Evolutionary conservation across 768 basidiomycete genomes (phyloP).

Genomic region (Hypholoma fasciculare): DNA sequence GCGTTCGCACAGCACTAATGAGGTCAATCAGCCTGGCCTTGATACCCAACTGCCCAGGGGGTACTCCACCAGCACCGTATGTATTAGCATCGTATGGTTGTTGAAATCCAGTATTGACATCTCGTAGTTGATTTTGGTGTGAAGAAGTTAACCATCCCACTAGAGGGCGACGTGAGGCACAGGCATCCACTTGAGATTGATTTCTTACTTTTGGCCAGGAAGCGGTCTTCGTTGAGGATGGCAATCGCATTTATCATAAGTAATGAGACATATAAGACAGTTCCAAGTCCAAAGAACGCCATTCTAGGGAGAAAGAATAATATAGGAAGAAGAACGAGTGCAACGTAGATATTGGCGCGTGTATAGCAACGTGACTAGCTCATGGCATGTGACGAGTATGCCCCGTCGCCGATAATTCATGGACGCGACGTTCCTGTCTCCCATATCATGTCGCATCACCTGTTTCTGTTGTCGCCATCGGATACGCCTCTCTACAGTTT

Average conservation of each 20-base stretch:
- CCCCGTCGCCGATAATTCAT: background rate
- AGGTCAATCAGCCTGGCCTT: slow-evolving; percentile 90
- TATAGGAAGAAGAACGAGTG: background rate
- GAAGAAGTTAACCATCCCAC: slow-evolving; percentile 85
- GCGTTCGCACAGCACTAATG: slow-evolving; percentile 91
- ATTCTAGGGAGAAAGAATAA: slow-evolving; percentile 27
- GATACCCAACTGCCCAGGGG: slow-evolving; percentile 61
- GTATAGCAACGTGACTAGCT: background rate
- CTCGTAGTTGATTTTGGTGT: slow-evolving; percentile 63
- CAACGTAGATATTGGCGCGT: slow-evolving; percentile 1
- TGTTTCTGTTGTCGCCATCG: slow-evolving; percentile 83
- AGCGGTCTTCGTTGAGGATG: slow-evolving; percentile 93
- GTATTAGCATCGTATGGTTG: slow-evolving; percentile 63
- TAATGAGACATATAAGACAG: slow-evolving; percentile 81
- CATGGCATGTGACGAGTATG: background rate
- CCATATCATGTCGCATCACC: slow-evolving; percentile 77
- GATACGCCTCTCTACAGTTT: slow-evolving; percentile 86
- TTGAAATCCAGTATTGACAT: slow-evolving; percentile 55
- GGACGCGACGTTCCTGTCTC: background rate
- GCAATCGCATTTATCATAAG: slow-evolving; percentile 94
- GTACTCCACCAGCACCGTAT: slow-evolving; percentile 49
- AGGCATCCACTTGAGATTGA: background rate
- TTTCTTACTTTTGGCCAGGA: slow-evolving; percentile 84
- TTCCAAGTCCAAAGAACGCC: slow-evolving; percentile 68
- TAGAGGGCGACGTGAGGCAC: slow-evolving; percentile 31